Percentiles rank a stretch among this genome's conserved stretches.
Conservation (phyloP, 352 stramenopile species). For the Saprolegnia parasitica region DNA sequence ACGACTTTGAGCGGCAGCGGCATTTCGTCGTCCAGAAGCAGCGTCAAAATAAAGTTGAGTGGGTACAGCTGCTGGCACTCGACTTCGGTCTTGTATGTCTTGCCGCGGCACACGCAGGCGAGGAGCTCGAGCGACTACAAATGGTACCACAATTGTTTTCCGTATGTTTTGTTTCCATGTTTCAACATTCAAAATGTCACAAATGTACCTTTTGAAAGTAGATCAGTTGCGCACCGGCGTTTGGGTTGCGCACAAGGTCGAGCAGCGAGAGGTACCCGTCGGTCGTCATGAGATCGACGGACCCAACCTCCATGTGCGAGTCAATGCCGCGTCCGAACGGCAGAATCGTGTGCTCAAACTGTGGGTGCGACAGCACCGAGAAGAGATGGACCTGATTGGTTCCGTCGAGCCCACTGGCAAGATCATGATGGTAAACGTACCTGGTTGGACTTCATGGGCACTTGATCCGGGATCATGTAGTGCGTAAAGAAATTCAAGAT, state of each 20-base stretch:
- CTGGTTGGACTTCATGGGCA: slow-evolving; percentile 26
- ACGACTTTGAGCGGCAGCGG: slow-evolving; percentile 23
- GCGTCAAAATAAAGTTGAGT: slow-evolving; percentile 27
- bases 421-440: no score
- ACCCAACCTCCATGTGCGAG: slow-evolving; percentile 6
- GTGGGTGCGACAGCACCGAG: slow-evolving; percentile 14
- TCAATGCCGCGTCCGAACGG: slow-evolving; percentile 21
- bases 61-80: slow-evolving; percentile 29
- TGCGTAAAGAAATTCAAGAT: slow-evolving; percentile 29
- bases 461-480: slow-evolving; percentile 29
- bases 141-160: no score
- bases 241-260: not conserved
- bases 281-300: not conserved
- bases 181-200: no score
- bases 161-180: not conserved
- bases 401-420: no score
- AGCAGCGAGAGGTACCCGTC: slow-evolving; percentile 11
- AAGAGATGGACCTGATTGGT: slow-evolving; percentile 5
- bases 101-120: slow-evolving; percentile 21
- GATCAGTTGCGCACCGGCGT: not conserved
- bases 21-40: slow-evolving; percentile 19
- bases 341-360: slow-evolving; percentile 15
- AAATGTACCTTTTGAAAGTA: slow-evolving; percentile 14
- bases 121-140: slow-evolving; percentile 18
- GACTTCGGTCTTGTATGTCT: slow-evolving; percentile 29